A percentile compares a stretch with the other conserved stretches of the same genome.
These are phyloP conservation scores for Amanita molliuscula DNA, from an alignment of 768 basidiomycete genomes.

Conservation along the genomic window DNA sequence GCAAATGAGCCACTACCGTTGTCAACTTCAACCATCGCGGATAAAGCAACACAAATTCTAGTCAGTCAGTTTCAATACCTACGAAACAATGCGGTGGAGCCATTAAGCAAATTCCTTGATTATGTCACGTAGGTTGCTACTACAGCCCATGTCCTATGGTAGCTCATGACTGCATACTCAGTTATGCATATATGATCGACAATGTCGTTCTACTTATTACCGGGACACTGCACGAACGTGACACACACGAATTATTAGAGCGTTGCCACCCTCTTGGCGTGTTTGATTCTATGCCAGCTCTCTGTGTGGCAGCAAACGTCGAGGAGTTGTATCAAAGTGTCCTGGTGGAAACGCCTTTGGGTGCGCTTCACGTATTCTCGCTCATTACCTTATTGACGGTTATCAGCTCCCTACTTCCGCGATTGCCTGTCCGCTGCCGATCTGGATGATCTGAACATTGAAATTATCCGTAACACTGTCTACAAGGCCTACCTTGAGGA, in stretches of 20 bases:
- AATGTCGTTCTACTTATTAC: constrained; percentile 97
- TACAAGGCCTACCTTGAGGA: constrained; percentile 99
- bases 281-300: constrained; percentile 97
- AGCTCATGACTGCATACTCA: constrained; percentile 20
- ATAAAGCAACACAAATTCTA: constrained; percentile 89
- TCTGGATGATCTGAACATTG: constrained; percentile 97
- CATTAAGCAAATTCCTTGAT: constrained; percentile 87
- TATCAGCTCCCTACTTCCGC: constrained; percentile 86
- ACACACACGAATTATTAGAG: constrained; percentile 93
- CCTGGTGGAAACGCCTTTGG: constrained; percentile 93
- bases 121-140: constrained; percentile 80
- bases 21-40: constrained; percentile 91
- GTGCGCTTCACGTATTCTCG: constrained; percentile 33
- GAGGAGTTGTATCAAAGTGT: constrained; percentile 97
- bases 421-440: constrained; percentile 92
- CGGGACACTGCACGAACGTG: constrained; percentile 92
- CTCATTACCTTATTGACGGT: not conserved
- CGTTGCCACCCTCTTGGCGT: constrained; percentile 95
- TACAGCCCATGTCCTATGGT: not conserved
- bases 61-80: constrained; percentile 98
- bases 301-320: constrained; percentile 98
- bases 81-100: constrained; percentile 82
- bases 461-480: constrained; percentile 98
- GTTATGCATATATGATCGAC: constrained; percentile 99
- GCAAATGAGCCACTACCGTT: constrained; percentile 92